Percentiles rank a stretch among this genome's conserved stretches.
Evolutionary conservation across 148 eudicot genomes (phyloP).

Genomic region (Persicaria maculosa): DNA sequence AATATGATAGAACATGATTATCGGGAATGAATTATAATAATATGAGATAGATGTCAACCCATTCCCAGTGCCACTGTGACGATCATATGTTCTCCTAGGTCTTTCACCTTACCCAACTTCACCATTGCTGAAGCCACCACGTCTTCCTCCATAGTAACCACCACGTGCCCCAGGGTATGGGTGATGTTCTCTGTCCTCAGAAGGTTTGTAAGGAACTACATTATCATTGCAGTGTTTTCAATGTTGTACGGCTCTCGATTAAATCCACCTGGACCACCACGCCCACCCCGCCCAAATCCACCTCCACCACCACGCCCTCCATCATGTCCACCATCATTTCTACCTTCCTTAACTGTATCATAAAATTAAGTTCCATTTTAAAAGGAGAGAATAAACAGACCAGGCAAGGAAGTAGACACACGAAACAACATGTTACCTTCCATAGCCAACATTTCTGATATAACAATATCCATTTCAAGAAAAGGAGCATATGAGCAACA

Average conservation of each 20-base stretch:
- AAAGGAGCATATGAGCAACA: neutral
- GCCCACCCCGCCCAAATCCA: slow-evolving; percentile 43
- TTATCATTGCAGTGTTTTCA: slow-evolving; percentile 35
- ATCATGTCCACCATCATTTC: slow-evolving; percentile 44
- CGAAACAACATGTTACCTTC: too few relatives aligned
- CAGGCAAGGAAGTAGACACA: too few relatives aligned
- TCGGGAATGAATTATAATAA: neutral
- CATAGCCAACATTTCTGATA: too few relatives aligned
- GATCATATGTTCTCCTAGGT: slow-evolving; percentile 58
- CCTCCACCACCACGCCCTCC: slow-evolving; percentile 50
- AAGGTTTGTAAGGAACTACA: slow-evolving; percentile 29
- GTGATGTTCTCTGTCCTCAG: slow-evolving; percentile 55
- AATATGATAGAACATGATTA: neutral
- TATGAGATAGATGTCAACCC: slow-evolving; percentile 36
- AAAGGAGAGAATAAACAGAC: neutral
- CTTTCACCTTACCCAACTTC: slow-evolving; percentile 62
- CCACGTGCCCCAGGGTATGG: slow-evolving; percentile 43
- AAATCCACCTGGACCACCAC: slow-evolving; percentile 29
- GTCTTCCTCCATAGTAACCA: slow-evolving; percentile 58
- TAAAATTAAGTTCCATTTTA: neutral
- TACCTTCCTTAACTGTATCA: slow-evolving; percentile 49
- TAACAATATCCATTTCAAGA: neutral
- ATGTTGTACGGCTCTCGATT: slow-evolving; percentile 28
- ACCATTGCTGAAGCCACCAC: slow-evolving; percentile 65
- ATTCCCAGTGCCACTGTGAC: slow-evolving; percentile 83